A percentile compares a stretch with the other conserved stretches of the same genome.
These are phyloP conservation scores for Diaporthe sp. DNA, from an alignment of 2,329 filamentous ascomycete species.

Conservation along the genomic window DNA sequence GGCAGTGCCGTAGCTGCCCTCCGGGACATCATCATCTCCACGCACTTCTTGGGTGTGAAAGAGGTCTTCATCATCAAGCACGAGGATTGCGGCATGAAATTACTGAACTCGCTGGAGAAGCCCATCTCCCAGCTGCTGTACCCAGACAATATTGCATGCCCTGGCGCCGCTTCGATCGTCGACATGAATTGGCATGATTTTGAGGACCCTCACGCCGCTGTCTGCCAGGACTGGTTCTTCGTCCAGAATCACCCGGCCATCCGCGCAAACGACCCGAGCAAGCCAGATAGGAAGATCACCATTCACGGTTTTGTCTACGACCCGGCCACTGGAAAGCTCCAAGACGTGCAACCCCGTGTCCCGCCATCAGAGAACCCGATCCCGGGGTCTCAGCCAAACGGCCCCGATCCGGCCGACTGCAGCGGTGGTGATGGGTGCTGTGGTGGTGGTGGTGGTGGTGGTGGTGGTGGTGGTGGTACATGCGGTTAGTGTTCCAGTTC, in stretches of 20 bases:
- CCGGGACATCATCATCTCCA: conserved; percentile 82
- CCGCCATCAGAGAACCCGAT: not conserved
- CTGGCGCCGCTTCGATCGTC: not conserved
- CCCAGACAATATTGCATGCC: not conserved
- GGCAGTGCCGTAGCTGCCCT: conserved; percentile 76
- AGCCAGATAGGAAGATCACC: not conserved
- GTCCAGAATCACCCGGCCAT: conserved; percentile 26
- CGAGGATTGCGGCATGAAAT: conserved; percentile 77
- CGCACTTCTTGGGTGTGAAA: conserved; percentile 81
- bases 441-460: not conserved
- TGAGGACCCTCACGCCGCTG: not conserved
- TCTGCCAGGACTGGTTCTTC: conserved; percentile 14
- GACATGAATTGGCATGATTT: conserved; percentile 9
- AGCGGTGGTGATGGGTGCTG: not conserved
- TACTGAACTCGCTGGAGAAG: not conserved
- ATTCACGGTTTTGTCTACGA: conserved; percentile 16
- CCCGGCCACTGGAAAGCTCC: not conserved
- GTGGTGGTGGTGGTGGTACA: not conserved
- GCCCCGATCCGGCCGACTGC: not conserved
- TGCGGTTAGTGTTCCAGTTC: not conserved
- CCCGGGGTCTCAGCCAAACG: conserved; percentile 20
- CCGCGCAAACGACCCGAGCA: not conserved
- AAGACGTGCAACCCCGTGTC: not conserved
- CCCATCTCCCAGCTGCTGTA: not conserved
- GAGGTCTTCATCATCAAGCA: conserved; percentile 83